Conservation (phyloP, 1,139 yeast species). For the Meyerozyma sp. region DNA sequence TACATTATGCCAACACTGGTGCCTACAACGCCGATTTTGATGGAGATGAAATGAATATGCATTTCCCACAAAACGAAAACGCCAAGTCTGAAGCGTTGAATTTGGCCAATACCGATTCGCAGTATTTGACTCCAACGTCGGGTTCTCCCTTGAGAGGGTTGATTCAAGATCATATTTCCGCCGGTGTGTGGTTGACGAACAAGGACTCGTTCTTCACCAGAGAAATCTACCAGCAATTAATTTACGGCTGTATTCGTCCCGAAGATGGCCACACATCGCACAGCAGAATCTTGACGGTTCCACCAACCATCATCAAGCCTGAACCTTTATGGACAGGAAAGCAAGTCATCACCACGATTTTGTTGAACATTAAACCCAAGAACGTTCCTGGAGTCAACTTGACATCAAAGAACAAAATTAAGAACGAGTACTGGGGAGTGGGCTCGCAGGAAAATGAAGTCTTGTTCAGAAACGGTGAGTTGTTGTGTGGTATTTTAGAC, state of each 20-base stretch:
- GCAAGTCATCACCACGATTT: slow-evolving; percentile 87
- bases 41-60: slow-evolving; percentile 99
- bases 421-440: slow-evolving; percentile 91
- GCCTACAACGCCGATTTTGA: slow-evolving; percentile 99
- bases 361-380: slow-evolving; percentile 79
- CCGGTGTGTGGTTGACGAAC: slow-evolving; percentile 96
- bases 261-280: slow-evolving; percentile 90
- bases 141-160: slow-evolving; percentile 98
- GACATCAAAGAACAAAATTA: slow-evolving; percentile 78
- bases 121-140: slow-evolving; percentile 95
- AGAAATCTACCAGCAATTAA: slow-evolving; percentile 87
- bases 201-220: slow-evolving; percentile 89
- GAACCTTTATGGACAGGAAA: slow-evolving; percentile 97
- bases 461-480: slow-evolving; percentile 78
- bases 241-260: slow-evolving; percentile 92
- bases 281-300: slow-evolving; percentile 67
- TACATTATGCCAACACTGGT: slow-evolving; percentile 98
- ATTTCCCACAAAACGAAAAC: slow-evolving; percentile 97
- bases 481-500: slow-evolving; percentile 88
- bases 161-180: slow-evolving; percentile 97
- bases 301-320: slow-evolving; percentile 89
- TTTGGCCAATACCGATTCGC: slow-evolving; percentile 94
- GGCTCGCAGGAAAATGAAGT: slow-evolving; percentile 84
- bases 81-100: slow-evolving; percentile 96
- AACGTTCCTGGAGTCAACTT: slow-evolving; percentile 89